Conservation (phyloP, 202 grass and related monocot genomes). For the Carex arenaria region DNA sequence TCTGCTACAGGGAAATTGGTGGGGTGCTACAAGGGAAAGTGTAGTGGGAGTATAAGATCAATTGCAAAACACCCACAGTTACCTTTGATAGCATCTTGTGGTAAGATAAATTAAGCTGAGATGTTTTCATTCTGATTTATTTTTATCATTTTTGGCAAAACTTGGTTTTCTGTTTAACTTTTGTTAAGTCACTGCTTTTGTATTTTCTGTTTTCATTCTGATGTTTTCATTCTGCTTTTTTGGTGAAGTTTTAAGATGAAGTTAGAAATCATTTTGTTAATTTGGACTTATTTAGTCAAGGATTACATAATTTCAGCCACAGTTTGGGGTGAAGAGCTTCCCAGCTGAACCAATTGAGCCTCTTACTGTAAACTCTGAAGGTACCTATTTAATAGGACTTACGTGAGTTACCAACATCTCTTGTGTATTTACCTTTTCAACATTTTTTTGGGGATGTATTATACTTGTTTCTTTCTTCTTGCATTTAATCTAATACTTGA, state of each 20-base stretch:
- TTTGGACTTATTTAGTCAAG: background rate
- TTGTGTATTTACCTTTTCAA: background rate
- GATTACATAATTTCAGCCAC: constrained; percentile 40
- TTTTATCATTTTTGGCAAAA: too few relatives aligned
- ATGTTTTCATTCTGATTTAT: too few relatives aligned
- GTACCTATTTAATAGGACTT: constrained; percentile 61
- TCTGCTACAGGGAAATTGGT: too few relatives aligned
- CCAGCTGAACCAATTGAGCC: constrained; percentile 67
- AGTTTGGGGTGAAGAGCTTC: constrained; percentile 76
- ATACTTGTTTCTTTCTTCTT: background rate
- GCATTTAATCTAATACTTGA: background rate
- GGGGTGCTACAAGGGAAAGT: too few relatives aligned
- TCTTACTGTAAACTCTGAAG: constrained; percentile 62
- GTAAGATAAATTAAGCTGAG: too few relatives aligned
- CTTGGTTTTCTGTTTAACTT: too few relatives aligned
- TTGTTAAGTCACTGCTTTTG: too few relatives aligned
- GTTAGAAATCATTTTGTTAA: background rate
- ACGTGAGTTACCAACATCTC: too few relatives aligned
- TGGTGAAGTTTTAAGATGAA: background rate
- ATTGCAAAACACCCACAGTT: too few relatives aligned
- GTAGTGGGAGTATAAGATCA: too few relatives aligned
- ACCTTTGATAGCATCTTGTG: too few relatives aligned
- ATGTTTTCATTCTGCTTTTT: background rate
- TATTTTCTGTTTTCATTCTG: too few relatives aligned
- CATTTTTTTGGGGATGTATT: background rate